A percentile compares a stretch with the other conserved stretches of the same genome.
phyloP scores from a whole-genome alignment of 2,329 filamentous ascomycete species.

The Scleromitrula shiraiana region DNA sequence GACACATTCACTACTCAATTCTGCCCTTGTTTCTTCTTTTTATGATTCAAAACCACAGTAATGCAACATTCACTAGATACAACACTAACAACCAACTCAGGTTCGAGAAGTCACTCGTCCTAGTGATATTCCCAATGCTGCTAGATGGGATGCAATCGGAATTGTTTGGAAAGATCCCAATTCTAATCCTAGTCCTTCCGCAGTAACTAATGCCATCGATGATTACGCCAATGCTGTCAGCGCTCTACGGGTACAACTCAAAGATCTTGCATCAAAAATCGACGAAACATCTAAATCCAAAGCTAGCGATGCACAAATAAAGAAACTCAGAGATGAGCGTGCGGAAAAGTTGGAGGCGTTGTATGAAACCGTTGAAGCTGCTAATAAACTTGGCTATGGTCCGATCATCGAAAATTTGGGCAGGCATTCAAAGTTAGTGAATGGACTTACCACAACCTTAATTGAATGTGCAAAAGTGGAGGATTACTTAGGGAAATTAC shows the following conservation, averaged over 20 bases:
- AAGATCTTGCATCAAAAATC: constrained; percentile 22
- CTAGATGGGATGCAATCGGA: constrained; percentile 46
- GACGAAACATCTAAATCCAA: constrained; percentile 18
- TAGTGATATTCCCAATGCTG: constrained; percentile 38
- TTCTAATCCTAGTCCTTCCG: constrained; percentile 23
- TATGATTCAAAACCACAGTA: too few species aligned
- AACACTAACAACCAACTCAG: constrained; percentile 14
- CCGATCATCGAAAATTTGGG: constrained; percentile 51
- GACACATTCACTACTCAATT: too few species aligned
- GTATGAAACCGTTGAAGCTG: constrained; percentile 44
- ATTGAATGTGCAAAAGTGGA: constrained; percentile 45
- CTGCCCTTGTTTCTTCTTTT: too few species aligned
- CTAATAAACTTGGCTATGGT: constrained; percentile 46
- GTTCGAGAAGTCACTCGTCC: constrained; percentile 31
- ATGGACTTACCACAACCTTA: constrained; percentile 45
- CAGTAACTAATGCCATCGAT: constrained; percentile 26
- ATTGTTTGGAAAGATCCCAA: constrained; percentile 39
- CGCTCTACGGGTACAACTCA: constrained; percentile 26
- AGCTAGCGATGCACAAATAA: constrained; percentile 24
- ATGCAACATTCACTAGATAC: too few species aligned
- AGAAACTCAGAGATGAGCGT: constrained; percentile 35
- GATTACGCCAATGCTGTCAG: constrained; percentile 27
- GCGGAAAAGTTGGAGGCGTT: constrained; percentile 41
- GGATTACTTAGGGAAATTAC: constrained; percentile 45
- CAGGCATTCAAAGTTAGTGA: constrained; percentile 48